phyloP scores from a whole-genome alignment of 768 basidiomycete genomes.

The Rhodotorula graminis region DNA sequence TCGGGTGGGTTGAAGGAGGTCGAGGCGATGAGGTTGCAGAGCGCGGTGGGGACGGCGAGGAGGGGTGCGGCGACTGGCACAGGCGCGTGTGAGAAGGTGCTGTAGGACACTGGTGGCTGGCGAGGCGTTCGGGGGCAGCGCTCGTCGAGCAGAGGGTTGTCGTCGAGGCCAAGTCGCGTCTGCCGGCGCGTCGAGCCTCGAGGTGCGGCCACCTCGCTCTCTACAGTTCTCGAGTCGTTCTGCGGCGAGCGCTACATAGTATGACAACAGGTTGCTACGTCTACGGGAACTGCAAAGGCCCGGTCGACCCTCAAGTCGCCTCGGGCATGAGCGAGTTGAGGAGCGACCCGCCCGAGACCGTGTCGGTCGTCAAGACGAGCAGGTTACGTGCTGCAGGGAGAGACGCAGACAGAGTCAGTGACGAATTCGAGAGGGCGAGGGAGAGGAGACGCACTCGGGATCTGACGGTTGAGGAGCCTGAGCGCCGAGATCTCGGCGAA shows the following conservation, averaged over 20 bases:
- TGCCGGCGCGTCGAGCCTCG: neutral
- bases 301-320: neutral
- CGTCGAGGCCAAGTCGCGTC: neutral
- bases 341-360: conserved; percentile 62
- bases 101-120: neutral
- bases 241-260: no score
- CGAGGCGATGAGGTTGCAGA: neutral
- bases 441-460: conserved; percentile 13
- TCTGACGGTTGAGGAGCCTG: conserved; percentile 48
- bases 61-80: neutral
- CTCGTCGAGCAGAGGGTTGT: no score
- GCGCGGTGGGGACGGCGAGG: neutral
- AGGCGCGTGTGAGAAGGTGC: rapidly evolving
- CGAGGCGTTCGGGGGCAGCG: no score
- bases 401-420: neutral
- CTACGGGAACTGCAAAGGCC: neutral
- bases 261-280: neutral
- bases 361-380: conserved; percentile 84
- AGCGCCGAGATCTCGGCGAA: conserved; percentile 95
- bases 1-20: neutral
- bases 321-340: conserved; percentile 39
- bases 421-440: neutral
- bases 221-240: no score
- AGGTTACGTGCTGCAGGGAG: conserved; percentile 68
- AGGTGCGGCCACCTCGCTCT: neutral